Conservation (phyloP, 805 yeast genomes). For the Huiozyma sinensis region DNA sequence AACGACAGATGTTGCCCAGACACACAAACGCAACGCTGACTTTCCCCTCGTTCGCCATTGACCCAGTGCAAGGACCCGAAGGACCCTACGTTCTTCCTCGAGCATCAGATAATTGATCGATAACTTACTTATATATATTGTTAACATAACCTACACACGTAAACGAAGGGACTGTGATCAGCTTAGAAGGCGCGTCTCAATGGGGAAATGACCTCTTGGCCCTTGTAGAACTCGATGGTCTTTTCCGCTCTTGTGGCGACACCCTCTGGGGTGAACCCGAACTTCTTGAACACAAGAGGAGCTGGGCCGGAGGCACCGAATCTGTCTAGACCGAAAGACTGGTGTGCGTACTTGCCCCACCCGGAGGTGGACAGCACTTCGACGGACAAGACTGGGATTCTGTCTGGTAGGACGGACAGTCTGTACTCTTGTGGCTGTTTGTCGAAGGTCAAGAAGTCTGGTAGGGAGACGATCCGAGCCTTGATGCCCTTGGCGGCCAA, state of each 20-base stretch:
- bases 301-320: conserved; percentile 97
- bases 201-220: conserved; percentile 60
- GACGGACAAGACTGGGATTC: conserved; percentile 83
- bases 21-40: conserved; percentile 81
- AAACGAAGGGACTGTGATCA: background rate
- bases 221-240: conserved; percentile 77
- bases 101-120: background rate
- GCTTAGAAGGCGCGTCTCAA: conserved; percentile 49
- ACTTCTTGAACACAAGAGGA: conserved; percentile 66
- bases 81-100: too few species aligned
- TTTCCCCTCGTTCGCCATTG: conserved; percentile 9
- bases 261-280: conserved; percentile 90
- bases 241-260: conserved; percentile 75
- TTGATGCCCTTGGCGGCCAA: conserved; percentile 43
- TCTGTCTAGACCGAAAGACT: conserved; percentile 88
- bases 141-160: background rate
- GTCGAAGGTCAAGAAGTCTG: conserved; percentile 88
- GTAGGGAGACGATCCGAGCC: conserved; percentile 81
- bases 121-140: background rate
- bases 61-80: background rate
- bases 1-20: conserved; percentile 84
- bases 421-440: conserved; percentile 70
- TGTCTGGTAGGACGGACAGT: conserved; percentile 86
- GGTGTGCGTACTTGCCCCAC: conserved; percentile 93
- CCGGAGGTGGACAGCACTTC: conserved; percentile 89